Evolutionary conservation across 2,329 filamentous ascomycete genomes (phyloP).

Genomic region (Incumbomyces lentus): DNA sequence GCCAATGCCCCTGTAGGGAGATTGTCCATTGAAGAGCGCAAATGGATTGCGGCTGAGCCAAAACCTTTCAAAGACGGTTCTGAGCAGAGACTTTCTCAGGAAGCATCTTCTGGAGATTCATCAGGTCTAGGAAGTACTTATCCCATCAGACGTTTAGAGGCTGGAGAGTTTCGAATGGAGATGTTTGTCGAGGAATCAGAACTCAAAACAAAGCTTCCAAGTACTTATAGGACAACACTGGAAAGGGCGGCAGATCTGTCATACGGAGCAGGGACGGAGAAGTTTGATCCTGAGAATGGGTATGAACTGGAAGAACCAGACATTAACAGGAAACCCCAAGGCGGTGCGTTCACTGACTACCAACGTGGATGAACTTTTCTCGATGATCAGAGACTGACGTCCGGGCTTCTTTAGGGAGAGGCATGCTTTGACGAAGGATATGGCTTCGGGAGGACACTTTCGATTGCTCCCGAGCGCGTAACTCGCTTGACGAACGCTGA

Average conservation of each 20-base stretch:
- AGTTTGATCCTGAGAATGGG: constrained; percentile 13
- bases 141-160: constrained; percentile 52
- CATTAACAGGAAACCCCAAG: constrained; percentile 14
- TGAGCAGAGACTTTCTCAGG: neutral
- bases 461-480: no score
- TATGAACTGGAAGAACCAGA: constrained; percentile 17
- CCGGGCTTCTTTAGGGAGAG: neutral
- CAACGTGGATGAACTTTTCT: neutral
- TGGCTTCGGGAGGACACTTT: no score
- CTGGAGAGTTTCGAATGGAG: constrained; percentile 57
- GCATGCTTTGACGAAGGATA: no score
- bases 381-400: neutral
- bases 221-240: constrained; percentile 5
- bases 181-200: constrained; percentile 59
- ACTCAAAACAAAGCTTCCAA: constrained; percentile 35
- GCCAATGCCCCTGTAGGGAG: constrained; percentile 36
- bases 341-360: constrained; percentile 4
- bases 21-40: constrained; percentile 40
- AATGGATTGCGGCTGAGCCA: constrained; percentile 52
- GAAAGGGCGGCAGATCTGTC: constrained; percentile 13
- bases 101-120: neutral
- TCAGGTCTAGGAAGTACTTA: constrained; percentile 41
- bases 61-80: constrained; percentile 25
- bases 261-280: constrained; percentile 16
- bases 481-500: no score